phyloP scores from a whole-genome alignment of 1,284 basidiomycete genomes.

The Mycosarcoma mackinlayi region DNA sequence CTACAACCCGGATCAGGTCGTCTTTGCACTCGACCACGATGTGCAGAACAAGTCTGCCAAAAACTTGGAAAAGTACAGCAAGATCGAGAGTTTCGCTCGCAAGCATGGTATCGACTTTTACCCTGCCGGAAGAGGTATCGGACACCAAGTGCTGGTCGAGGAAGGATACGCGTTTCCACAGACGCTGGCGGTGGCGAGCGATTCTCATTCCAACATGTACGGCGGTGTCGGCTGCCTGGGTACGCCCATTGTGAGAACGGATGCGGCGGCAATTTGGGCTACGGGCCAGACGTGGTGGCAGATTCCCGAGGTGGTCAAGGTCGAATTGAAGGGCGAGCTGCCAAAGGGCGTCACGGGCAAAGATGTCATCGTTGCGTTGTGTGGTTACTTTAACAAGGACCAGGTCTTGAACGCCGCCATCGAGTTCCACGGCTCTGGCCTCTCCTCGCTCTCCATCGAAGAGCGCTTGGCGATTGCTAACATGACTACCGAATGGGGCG shows the following conservation, averaged over 20 bases:
- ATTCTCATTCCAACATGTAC: conserved; percentile 99
- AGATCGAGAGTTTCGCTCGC: conserved; percentile 91
- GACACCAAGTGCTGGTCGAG: conserved; percentile 70
- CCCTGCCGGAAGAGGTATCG: conserved; percentile 97
- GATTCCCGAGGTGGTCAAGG: conserved; percentile 94
- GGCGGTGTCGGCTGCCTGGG: conserved; percentile 97
- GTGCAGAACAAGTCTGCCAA: conserved; percentile 96
- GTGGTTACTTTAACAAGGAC: conserved; percentile 95
- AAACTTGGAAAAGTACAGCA: conserved; percentile 91
- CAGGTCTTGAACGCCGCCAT: conserved; percentile 98
- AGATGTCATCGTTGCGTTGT: conserved; percentile 97
- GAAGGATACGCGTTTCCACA: conserved; percentile 68
- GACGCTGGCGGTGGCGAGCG: conserved; percentile 77
- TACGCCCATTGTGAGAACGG: conserved; percentile 83
- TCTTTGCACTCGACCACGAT: conserved; percentile 98
- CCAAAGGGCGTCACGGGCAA: conserved; percentile 94
- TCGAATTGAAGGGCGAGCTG: conserved; percentile 85
- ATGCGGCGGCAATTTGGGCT: conserved; percentile 95
- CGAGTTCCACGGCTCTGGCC: conserved; percentile 94
- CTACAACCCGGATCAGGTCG: conserved; percentile 83
- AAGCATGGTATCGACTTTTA: conserved; percentile 91
- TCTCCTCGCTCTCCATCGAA: conserved; percentile 84
- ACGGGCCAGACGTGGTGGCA: conserved; percentile 99
- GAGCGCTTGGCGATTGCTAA: conserved; percentile 86
- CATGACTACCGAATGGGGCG: conserved; percentile 99